These are phyloP conservation scores for Aureobasidium sp. DNA, from an alignment of 2,329 filamentous ascomycete genomes.

Conservation along the genomic window DNA sequence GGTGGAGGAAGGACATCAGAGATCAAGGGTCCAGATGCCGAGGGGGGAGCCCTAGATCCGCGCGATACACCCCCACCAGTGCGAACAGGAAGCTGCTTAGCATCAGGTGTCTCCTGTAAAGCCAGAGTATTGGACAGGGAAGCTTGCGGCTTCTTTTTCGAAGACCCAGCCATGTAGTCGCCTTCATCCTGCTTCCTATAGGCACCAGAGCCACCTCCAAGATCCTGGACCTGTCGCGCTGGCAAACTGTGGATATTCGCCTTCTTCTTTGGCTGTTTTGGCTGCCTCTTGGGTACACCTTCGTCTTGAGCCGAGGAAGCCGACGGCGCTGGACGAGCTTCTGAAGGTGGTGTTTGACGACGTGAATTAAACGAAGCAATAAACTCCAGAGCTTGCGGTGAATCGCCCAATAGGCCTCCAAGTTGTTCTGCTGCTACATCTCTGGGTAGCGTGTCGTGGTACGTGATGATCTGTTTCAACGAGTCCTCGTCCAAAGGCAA, in stretches of 20 bases:
- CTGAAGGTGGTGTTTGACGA: constrained; percentile 34
- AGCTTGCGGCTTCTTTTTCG: constrained; percentile 29
- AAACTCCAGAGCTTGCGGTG: constrained; percentile 65
- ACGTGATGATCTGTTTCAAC: constrained; percentile 75
- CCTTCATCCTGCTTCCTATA: constrained; percentile 67
- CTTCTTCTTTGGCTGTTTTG: constrained; percentile 37
- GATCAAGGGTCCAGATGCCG: constrained; percentile 70
- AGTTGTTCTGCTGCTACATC: constrained; percentile 76
- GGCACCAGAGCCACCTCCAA: constrained; percentile 57
- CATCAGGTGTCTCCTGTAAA: constrained; percentile 46
- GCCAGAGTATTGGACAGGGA: constrained; percentile 39
- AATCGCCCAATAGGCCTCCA: constrained; percentile 80
- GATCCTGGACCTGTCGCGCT: constrained; percentile 47
- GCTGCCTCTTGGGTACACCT: constrained; percentile 21
- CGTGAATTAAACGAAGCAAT: constrained; percentile 69
- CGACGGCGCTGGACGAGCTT: constrained; percentile 19
- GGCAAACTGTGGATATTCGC: constrained; percentile 31
- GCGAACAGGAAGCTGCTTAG: constrained; percentile 36
- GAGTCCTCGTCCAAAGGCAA: constrained; percentile 81
- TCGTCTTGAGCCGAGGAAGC: constrained; percentile 17
- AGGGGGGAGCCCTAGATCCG: constrained; percentile 52
- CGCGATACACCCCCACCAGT: constrained; percentile 40
- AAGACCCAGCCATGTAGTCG: constrained; percentile 61
- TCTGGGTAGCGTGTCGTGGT: constrained; percentile 69
- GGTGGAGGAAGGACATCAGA: constrained; percentile 54